These are phyloP conservation scores for Cornus florida DNA, from an alignment of 148 eudicot genomes.

Conservation along the genomic window DNA sequence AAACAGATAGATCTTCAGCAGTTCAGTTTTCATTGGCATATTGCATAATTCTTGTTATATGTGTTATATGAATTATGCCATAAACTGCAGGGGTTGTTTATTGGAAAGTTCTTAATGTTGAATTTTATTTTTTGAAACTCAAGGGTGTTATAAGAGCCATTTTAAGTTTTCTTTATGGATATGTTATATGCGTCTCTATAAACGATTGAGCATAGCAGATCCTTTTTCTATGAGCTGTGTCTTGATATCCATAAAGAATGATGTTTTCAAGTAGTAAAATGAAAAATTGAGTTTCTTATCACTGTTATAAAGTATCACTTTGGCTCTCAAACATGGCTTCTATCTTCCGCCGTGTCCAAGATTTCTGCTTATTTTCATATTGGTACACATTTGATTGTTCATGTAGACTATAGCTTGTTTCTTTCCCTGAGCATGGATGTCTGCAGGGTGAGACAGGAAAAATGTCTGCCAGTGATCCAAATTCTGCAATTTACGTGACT, in stretches of 20 bases:
- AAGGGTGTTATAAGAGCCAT: background rate
- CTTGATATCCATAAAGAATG: background rate
- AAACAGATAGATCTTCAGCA: background rate
- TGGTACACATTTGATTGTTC: background rate
- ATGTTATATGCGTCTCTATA: too few species aligned
- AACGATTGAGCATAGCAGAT: background rate
- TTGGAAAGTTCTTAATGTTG: background rate
- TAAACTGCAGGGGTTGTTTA: background rate
- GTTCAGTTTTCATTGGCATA: background rate
- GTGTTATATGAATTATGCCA: background rate
- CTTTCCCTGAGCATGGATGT: conserved; percentile 2
- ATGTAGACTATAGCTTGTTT: background rate
- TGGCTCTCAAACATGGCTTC: background rate
- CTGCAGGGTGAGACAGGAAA: conserved; percentile 92
- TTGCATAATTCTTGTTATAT: background rate
- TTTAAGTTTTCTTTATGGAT: background rate
- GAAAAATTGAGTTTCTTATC: background rate
- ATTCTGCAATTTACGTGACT: conserved; percentile 94
- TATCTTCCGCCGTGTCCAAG: background rate
- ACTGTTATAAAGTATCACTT: background rate
- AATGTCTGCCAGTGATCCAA: conserved; percentile 98
- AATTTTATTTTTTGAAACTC: background rate
- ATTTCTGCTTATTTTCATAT: background rate
- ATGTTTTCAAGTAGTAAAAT: background rate
- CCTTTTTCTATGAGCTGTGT: background rate